Percentiles rank a stretch among this genome's conserved stretches.
Conservation (phyloP, 2,329 filamentous ascomycete genomes). For the Teratosphaeria epicoccoides region DNA sequence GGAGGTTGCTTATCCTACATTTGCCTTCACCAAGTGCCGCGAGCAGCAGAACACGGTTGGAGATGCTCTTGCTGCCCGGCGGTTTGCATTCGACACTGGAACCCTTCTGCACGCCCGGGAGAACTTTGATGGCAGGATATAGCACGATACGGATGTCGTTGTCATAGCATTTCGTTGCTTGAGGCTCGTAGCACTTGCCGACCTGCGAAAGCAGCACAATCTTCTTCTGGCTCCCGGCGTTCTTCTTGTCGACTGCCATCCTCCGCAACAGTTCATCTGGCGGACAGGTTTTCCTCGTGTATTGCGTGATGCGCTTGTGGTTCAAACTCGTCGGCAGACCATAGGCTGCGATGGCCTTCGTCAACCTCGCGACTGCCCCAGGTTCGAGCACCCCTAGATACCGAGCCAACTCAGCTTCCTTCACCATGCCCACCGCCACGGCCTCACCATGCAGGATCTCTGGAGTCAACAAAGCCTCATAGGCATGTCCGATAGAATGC, state of each 20-base stretch:
- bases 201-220: slow-evolving; percentile 87
- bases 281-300: slow-evolving; percentile 76
- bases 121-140: slow-evolving; percentile 65
- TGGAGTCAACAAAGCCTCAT: slow-evolving; percentile 88
- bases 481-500: slow-evolving; percentile 94
- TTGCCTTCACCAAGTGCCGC: slow-evolving; percentile 79
- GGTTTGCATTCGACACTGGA: slow-evolving; percentile 69
- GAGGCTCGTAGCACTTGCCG: slow-evolving; percentile 75
- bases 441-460: slow-evolving; percentile 93
- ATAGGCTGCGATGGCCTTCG: slow-evolving; percentile 92
- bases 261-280: slow-evolving; percentile 78
- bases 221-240: slow-evolving; percentile 89
- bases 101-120: slow-evolving; percentile 56
- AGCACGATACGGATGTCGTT: slow-evolving; percentile 71
- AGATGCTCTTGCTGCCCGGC: slow-evolving; percentile 95
- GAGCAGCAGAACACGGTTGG: slow-evolving; percentile 87
- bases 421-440: slow-evolving; percentile 96
- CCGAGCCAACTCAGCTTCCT: slow-evolving; percentile 86
- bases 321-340: slow-evolving; percentile 74
- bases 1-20: slow-evolving; percentile 79
- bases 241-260: slow-evolving; percentile 99
- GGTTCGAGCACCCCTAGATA: slow-evolving; percentile 77
- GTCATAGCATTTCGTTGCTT: slow-evolving; percentile 83
- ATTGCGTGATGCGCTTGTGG: slow-evolving; percentile 73
- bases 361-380: slow-evolving; percentile 76